Evolutionary conservation across 2,329 filamentous ascomycete genomes (phyloP).

Genomic region (Botrytis tulipae): DNA sequence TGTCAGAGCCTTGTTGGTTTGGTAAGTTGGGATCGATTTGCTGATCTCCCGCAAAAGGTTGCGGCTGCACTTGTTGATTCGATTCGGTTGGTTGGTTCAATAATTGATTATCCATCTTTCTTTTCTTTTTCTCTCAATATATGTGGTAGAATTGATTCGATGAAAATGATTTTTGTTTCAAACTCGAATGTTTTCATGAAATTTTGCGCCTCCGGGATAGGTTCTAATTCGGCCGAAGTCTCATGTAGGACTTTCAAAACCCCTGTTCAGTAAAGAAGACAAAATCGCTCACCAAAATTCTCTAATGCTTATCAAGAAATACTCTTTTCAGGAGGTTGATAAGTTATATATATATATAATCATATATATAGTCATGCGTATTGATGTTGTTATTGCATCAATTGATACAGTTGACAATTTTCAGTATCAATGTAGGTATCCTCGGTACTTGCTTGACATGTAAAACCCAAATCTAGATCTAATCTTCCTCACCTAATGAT

Average conservation of each 20-base stretch:
- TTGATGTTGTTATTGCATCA: not conserved
- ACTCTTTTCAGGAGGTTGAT: not conserved
- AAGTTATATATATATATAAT: not conserved
- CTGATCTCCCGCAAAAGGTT: constrained; percentile 3
- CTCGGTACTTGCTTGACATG: not conserved
- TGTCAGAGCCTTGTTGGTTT: constrained; percentile 5
- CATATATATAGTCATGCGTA: not conserved
- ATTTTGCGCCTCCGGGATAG: not conserved
- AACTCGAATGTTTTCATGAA: not conserved
- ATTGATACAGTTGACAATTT: not conserved
- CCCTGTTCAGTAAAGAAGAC: not conserved
- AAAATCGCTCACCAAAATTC: not conserved
- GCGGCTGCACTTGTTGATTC: not conserved
- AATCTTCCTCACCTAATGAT: too few relatives aligned
- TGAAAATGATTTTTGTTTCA: not conserved
- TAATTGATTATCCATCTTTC: constrained; percentile 1
- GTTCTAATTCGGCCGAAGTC: not conserved
- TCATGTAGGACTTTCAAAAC: not conserved
- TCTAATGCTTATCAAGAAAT: not conserved
- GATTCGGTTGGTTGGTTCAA: not conserved
- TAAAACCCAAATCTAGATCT: not conserved
- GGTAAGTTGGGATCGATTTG: not conserved
- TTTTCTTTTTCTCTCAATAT: not conserved
- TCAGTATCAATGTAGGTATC: not conserved
- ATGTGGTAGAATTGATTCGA: not conserved